Evolutionary conservation across 2,329 filamentous ascomycete species (phyloP).

Genomic region (Colletotrichum sansevieriae): DNA sequence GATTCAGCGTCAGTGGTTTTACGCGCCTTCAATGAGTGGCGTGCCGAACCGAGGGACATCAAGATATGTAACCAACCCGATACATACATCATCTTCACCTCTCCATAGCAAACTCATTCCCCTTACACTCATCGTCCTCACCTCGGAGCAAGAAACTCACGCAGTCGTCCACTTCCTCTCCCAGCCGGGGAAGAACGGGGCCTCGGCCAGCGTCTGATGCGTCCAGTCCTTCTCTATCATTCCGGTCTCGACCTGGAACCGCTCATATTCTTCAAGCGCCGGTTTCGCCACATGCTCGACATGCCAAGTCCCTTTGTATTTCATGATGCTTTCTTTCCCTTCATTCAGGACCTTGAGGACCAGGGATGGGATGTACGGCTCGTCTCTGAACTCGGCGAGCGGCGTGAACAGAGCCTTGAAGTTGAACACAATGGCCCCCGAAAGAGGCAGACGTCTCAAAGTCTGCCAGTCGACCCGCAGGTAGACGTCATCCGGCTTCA

Average conservation of each 20-base stretch:
- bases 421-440: constrained; percentile 83
- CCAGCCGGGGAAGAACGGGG: constrained; percentile 83
- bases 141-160: background rate
- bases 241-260: constrained; percentile 75
- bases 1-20: too few relatives aligned
- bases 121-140: background rate
- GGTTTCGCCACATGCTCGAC: constrained; percentile 80
- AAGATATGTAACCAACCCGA: too few relatives aligned
- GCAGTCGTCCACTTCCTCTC: constrained; percentile 73
- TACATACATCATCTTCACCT: too few relatives aligned
- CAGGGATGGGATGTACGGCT: constrained; percentile 79
- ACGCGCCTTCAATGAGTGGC: too few relatives aligned
- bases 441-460: constrained; percentile 81
- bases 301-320: constrained; percentile 87
- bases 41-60: too few relatives aligned
- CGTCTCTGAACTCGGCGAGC: constrained; percentile 75
- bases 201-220: constrained; percentile 77
- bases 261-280: constrained; percentile 71
- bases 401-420: constrained; percentile 91
- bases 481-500: constrained; percentile 71
- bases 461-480: constrained; percentile 93
- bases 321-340: constrained; percentile 76
- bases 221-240: constrained; percentile 74
- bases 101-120: too few relatives aligned
- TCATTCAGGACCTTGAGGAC: constrained; percentile 77